Evolutionary conservation across 345 rosid species (phyloP).

Genomic region (Geranium rotundifolium): DNA sequence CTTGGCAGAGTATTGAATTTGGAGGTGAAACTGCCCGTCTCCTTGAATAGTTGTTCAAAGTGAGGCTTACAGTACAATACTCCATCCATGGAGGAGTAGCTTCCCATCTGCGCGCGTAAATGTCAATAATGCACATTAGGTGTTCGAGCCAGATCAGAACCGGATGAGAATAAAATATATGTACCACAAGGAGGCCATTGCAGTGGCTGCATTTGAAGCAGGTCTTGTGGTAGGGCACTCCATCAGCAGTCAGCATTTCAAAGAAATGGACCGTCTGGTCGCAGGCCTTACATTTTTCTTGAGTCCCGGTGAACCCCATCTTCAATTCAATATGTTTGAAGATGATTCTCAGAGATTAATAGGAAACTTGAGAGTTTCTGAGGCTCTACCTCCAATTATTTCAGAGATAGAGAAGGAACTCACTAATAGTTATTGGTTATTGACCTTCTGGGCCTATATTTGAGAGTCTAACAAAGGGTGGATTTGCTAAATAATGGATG

Average conservation of each 20-base stretch:
- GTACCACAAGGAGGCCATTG: conserved; percentile 64
- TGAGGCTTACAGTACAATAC: conserved; percentile 77
- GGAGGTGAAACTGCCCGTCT: conserved; percentile 40
- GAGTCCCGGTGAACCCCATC: conserved; percentile 50
- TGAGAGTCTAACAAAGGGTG: no score
- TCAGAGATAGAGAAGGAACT: no score
- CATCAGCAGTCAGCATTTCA: conserved; percentile 70
- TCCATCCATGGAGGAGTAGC: conserved; percentile 65
- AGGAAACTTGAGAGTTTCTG: no score
- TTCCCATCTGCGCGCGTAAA: conserved; percentile 37
- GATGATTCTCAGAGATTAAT: no score
- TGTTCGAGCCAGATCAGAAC: no score
- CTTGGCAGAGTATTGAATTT: conserved; percentile 3
- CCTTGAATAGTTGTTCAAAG: conserved; percentile 74
- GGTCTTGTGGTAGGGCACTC: conserved; percentile 63
- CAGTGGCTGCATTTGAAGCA: conserved; percentile 91
- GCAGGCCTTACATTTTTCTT: conserved; percentile 72
- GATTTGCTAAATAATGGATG: no score
- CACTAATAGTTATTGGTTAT: no score
- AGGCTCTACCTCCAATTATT: no score
- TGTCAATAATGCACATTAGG: no score
- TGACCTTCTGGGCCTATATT: no score
- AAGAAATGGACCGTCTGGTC: conserved; percentile 60
- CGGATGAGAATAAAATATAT: no score
- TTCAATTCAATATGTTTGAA: no score